phyloP scores from a whole-genome alignment of 495 filamentous ascomycete genomes.

The Aspergillus bertholletiae region DNA sequence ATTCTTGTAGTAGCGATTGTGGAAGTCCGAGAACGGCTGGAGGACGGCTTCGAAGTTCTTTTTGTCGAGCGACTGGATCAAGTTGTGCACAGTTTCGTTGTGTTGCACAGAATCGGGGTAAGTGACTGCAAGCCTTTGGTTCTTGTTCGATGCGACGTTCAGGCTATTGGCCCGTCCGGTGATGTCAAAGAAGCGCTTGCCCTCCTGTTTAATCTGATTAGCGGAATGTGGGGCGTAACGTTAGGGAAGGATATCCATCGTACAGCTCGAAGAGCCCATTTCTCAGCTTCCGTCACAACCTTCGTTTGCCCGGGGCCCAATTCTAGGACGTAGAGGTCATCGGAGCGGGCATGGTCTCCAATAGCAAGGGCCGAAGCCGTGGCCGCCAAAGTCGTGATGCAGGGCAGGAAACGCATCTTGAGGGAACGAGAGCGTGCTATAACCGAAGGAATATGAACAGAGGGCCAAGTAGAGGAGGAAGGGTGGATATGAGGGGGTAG shows the following conservation, averaged over 20 bases:
- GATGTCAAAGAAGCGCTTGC: conserved; percentile 1
- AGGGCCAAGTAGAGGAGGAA: not conserved
- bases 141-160: not conserved
- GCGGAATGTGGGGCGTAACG: too few relatives aligned
- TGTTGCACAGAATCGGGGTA: not conserved
- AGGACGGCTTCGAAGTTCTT: not conserved
- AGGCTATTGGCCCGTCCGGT: not conserved
- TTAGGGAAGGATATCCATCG: too few relatives aligned
- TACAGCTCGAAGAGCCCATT: conserved; percentile 1
- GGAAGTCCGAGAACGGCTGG: not conserved
- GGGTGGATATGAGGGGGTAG: not conserved
- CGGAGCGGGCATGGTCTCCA: not conserved
- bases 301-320: not conserved
- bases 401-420: not conserved
- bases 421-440: not conserved
- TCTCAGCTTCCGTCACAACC: not conserved
- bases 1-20: not conserved
- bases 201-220: too few relatives aligned
- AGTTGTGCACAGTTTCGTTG: not conserved
- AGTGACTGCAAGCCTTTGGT: not conserved
- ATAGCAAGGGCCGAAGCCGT: not conserved
- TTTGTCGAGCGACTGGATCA: not conserved
- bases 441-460: not conserved
- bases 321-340: not conserved
- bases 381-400: not conserved